Evolutionary conservation across 2,329 filamentous ascomycete genomes (phyloP).

Genomic region (Penicillium sclerotiorum): DNA sequence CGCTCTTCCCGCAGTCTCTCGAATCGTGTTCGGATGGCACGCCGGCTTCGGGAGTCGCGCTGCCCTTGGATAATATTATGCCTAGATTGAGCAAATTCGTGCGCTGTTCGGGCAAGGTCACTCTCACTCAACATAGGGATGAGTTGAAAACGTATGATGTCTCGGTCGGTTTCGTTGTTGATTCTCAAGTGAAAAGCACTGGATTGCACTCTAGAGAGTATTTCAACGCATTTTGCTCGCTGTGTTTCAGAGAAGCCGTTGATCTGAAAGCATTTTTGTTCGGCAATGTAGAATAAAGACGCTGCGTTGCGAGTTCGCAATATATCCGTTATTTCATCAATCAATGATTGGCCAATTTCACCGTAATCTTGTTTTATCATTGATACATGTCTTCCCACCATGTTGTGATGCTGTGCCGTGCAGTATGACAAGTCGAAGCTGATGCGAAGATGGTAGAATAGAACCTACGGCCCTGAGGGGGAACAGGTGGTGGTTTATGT

Average conservation of each 20-base stretch:
- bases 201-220: not conserved
- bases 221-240: conserved; percentile 2
- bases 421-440: not conserved
- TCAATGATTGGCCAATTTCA: conserved; percentile 6
- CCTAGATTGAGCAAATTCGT: not conserved
- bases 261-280: conserved; percentile 1
- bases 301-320: conserved; percentile 3
- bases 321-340: conserved; percentile 5
- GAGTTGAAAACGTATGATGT: conserved; percentile 4
- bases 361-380: conserved; percentile 4
- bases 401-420: not conserved
- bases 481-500: not conserved
- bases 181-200: conserved; percentile 1
- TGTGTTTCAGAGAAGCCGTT: conserved; percentile 3
- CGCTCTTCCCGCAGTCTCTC: conserved; percentile 3
- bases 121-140: conserved; percentile 1
- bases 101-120: conserved; percentile 2
- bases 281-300: not conserved
- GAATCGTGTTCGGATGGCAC: conserved; percentile 2
- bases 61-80: not conserved
- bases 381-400: conserved; percentile 5
- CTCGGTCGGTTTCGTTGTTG: not conserved
- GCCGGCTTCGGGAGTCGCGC: not conserved
- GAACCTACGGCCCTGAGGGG: conserved; percentile 1
- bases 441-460: conserved; percentile 1